Conservation (phyloP, 2,329 filamentous ascomycete species). For the Ascochyta lentis region DNA sequence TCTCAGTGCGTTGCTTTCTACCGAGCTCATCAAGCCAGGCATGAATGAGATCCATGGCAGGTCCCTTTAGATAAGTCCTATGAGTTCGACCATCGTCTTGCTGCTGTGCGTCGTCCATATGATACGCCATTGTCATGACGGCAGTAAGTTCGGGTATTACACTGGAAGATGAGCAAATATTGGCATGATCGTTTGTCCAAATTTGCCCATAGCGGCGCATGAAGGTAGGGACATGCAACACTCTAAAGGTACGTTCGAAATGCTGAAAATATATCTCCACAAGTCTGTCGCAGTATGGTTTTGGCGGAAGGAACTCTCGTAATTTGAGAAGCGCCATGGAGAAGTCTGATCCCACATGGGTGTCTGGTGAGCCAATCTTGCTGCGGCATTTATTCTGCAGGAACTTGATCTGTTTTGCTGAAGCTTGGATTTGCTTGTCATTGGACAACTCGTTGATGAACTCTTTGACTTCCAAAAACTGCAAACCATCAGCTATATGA, state of each 20-base stretch:
- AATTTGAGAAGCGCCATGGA: slow-evolving; percentile 28
- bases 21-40: slow-evolving; percentile 32
- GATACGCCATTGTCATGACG: slow-evolving; percentile 31
- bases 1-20: slow-evolving; percentile 29
- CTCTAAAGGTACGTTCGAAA: slow-evolving; percentile 35
- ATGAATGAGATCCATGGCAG: slow-evolving; percentile 25
- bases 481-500: slow-evolving; percentile 3
- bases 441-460: slow-evolving; percentile 23
- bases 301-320: slow-evolving; percentile 28
- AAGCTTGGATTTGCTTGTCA: slow-evolving; percentile 22
- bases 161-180: slow-evolving; percentile 25
- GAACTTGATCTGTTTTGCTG: slow-evolving; percentile 26
- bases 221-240: slow-evolving; percentile 36
- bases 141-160: slow-evolving; percentile 31
- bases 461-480: slow-evolving; percentile 27
- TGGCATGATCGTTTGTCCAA: slow-evolving; percentile 22
- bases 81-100: slow-evolving; percentile 14
- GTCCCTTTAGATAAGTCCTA: slow-evolving; percentile 21
- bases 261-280: slow-evolving; percentile 25
- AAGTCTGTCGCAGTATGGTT: slow-evolving; percentile 30
- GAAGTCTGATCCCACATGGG: slow-evolving; percentile 12
- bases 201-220: slow-evolving; percentile 30
- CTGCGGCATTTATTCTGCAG: slow-evolving; percentile 22
- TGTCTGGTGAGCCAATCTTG: slow-evolving; percentile 20
- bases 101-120: slow-evolving; percentile 21